These are phyloP conservation scores for Rhodotorula babjevae DNA, from an alignment of 768 basidiomycete genomes.

Conservation along the genomic window DNA sequence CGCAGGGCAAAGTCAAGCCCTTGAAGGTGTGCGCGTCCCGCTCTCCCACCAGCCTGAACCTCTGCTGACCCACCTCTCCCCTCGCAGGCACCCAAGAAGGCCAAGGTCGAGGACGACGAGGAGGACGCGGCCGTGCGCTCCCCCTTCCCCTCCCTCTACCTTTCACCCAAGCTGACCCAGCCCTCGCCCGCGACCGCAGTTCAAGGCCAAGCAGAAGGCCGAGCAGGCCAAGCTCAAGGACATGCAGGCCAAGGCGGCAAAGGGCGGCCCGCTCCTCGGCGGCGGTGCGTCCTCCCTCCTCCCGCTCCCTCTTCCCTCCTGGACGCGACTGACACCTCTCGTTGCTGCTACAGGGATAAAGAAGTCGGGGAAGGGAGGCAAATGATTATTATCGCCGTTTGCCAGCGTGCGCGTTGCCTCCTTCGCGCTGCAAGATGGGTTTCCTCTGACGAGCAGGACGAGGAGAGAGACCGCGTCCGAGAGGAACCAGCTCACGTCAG, in stretches of 20 bases:
- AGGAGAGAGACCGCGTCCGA: too few species aligned
- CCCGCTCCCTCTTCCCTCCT: neutral
- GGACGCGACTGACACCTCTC: too few species aligned
- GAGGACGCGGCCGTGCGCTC: slow-evolving; percentile 20
- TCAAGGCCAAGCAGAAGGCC: slow-evolving; percentile 61
- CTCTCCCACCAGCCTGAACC: neutral
- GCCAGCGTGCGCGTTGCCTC: too few species aligned
- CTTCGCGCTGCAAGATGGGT: too few species aligned
- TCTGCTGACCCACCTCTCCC: neutral
- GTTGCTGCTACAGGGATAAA: slow-evolving; percentile 1
- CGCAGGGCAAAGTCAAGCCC: slow-evolving; percentile 82
- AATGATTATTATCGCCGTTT: neutral
- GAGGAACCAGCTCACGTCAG: too few species aligned
- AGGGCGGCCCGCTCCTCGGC: slow-evolving; percentile 62
- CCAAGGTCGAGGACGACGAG: slow-evolving; percentile 56
- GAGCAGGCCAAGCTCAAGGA: slow-evolving; percentile 69
- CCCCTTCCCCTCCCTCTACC: neutral
- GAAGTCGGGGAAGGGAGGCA: slow-evolving; percentile 19
- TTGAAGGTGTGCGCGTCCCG: slow-evolving; percentile 56
- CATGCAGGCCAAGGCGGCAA: slow-evolving; percentile 64
- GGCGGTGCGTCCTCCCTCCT: slow-evolving; percentile 50
- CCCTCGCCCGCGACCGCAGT: neutral
- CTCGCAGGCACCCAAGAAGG: slow-evolving; percentile 75
- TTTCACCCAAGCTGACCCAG: too few species aligned
- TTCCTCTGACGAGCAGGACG: too few species aligned